Conservation (phyloP, 768 basidiomycete genomes). For the Suillus subalutaceus region DNA sequence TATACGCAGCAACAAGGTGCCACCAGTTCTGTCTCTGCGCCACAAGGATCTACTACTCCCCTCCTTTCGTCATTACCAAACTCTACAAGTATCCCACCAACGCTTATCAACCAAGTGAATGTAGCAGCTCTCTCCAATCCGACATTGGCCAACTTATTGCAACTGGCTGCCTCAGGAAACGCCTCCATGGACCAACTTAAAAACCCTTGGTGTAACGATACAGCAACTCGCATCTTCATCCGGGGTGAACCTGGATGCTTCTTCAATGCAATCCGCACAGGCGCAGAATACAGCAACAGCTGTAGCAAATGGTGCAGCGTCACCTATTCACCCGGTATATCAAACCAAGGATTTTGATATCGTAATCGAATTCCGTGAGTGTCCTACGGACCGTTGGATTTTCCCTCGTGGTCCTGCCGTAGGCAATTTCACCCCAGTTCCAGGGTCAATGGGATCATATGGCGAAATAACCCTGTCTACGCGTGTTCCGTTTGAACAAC, state of each 20-base stretch:
- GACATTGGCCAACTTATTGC: conserved; percentile 65
- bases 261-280: conserved; percentile 16
- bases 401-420: conserved; percentile 63
- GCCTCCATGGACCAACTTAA: conserved; percentile 69
- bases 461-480: conserved; percentile 45
- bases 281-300: conserved; percentile 18
- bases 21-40: conserved; percentile 13
- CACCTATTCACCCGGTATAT: conserved; percentile 21
- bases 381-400: conserved; percentile 63
- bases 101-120: conserved; percentile 66
- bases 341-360: conserved; percentile 66
- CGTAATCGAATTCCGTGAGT: conserved; percentile 71
- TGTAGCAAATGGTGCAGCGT: conserved; percentile 16
- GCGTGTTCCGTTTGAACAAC: conserved; percentile 46
- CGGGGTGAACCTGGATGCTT: conserved; percentile 8
- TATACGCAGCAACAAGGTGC: conserved; percentile 30
- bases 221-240: conserved; percentile 55
- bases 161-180: conserved; percentile 60
- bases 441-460: conserved; percentile 18
- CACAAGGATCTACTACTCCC: conserved; percentile 36
- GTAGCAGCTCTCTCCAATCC: conserved; percentile 67
- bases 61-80: conserved; percentile 48
- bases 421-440: conserved; percentile 43
- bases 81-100: conserved; percentile 54
- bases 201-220: conserved; percentile 69